phyloP scores from a whole-genome alignment of 75 land plant genomes.

The Selaginella tamariscina region DNA sequence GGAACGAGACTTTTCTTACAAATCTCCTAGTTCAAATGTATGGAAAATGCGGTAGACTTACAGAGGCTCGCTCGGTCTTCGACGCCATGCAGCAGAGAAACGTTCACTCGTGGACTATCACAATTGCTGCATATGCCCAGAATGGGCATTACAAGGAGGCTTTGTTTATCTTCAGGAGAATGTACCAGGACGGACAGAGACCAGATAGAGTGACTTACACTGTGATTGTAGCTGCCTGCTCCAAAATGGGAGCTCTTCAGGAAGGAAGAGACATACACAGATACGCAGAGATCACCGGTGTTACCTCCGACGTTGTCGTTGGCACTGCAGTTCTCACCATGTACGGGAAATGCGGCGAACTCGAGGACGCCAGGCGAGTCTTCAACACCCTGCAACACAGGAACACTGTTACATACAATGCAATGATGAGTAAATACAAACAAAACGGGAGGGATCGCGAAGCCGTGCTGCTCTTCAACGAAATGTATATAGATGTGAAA shows the following conservation, averaged over 20 bases:
- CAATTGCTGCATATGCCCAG: not conserved
- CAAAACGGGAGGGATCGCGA: conserved; percentile 12
- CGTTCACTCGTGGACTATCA: not conserved
- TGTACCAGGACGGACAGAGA: not conserved
- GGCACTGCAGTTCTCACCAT: not conserved
- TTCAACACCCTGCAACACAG: not conserved
- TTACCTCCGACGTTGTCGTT: not conserved
- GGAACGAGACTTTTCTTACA: too few relatives aligned
- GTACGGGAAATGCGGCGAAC: not conserved
- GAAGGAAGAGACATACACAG: not conserved
- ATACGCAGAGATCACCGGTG: not conserved
- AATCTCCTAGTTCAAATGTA: too few relatives aligned
- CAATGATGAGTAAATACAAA: not conserved
- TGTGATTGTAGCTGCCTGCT: not conserved
- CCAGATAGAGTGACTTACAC: not conserved
- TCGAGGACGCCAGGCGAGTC: not conserved
- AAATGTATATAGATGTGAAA: conserved; percentile 47
- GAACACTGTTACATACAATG: not conserved
- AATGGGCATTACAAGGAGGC: not conserved
- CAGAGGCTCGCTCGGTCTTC: not conserved
- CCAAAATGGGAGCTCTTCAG: not conserved
- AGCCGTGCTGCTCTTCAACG: conserved; percentile 46
- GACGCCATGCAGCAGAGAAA: not conserved
- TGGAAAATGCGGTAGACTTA: too few relatives aligned
- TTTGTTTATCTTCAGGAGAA: not conserved